phyloP scores from a whole-genome alignment of 306 rosid species.

The Phaseolus lunatus region DNA sequence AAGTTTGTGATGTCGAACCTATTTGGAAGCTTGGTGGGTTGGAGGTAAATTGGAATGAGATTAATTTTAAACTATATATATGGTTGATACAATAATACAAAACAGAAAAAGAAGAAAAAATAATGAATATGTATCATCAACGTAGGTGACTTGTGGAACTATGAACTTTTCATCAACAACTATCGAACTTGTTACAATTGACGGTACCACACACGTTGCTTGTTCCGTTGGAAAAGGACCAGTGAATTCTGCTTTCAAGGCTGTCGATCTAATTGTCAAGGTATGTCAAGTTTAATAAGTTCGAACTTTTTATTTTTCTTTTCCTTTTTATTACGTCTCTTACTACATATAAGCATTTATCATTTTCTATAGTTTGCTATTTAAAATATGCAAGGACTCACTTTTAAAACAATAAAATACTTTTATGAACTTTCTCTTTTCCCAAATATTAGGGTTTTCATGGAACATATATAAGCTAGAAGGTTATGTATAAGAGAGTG shows the following conservation, averaged over 20 bases:
- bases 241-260: slow-evolving; percentile 84
- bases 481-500: too few relatives aligned
- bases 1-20: slow-evolving; percentile 63
- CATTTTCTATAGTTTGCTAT: too few relatives aligned
- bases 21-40: slow-evolving; percentile 69
- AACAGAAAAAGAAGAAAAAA: background rate
- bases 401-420: too few relatives aligned
- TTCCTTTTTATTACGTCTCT: background rate
- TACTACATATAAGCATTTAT: background rate
- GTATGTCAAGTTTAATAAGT: slow-evolving; percentile 25
- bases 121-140: slow-evolving; percentile 20
- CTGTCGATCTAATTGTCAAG: slow-evolving; percentile 78
- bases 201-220: slow-evolving; percentile 65
- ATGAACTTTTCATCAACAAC: slow-evolving; percentile 74
- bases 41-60: slow-evolving; percentile 58
- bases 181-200: slow-evolving; percentile 58
- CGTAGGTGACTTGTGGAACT: slow-evolving; percentile 84
- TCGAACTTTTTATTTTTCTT: background rate
- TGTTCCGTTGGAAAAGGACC: slow-evolving; percentile 84
- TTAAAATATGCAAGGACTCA: too few relatives aligned
- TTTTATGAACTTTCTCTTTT: too few relatives aligned
- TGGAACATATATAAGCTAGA: too few relatives aligned
- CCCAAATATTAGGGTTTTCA: too few relatives aligned
- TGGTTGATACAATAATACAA: background rate
- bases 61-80: slow-evolving; percentile 6